Evolutionary conservation across 305 asterid genomes (phyloP).

Genomic region (Salvia sclarea): DNA sequence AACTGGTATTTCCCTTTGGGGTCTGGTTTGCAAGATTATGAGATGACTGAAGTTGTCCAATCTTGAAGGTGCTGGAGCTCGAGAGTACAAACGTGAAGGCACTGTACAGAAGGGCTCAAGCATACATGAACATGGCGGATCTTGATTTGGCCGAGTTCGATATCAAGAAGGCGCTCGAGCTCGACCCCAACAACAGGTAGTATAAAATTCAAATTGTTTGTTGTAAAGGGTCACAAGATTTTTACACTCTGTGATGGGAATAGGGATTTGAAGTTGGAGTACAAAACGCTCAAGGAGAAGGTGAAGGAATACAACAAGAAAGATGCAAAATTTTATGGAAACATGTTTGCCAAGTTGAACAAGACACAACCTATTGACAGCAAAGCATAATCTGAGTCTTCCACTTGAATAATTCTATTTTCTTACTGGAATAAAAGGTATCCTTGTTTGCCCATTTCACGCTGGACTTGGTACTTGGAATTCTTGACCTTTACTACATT

Average conservation of each 20-base stretch:
- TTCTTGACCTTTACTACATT: background rate
- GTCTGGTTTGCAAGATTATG: background rate
- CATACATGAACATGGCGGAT: slow-evolving; percentile 61
- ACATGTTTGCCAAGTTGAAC: slow-evolving; percentile 78
- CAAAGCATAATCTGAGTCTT: slow-evolving; percentile 48
- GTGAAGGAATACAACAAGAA: slow-evolving; percentile 76
- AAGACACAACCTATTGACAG: slow-evolving; percentile 61
- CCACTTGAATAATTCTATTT: background rate
- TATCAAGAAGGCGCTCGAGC: slow-evolving; percentile 65
- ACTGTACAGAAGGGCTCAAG: slow-evolving; percentile 74
- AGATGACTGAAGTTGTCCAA: background rate
- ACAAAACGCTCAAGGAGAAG: slow-evolving; percentile 77
- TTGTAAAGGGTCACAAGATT: background rate
- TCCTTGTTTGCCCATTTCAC: background rate
- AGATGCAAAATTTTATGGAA: slow-evolving; percentile 82
- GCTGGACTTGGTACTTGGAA: background rate
- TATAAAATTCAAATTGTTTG: background rate
- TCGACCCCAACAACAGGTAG: slow-evolving; percentile 74
- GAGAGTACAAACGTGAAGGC: slow-evolving; percentile 73
- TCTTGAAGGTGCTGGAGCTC: slow-evolving; percentile 68
- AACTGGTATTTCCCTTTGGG: background rate
- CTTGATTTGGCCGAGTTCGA: slow-evolving; percentile 68
- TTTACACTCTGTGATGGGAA: background rate
- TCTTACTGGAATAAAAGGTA: background rate
- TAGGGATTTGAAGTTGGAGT: slow-evolving; percentile 84